Base-by-base conservation (phyloP, 352 stramenopile species). In the Phytophthora litchii region DNA sequence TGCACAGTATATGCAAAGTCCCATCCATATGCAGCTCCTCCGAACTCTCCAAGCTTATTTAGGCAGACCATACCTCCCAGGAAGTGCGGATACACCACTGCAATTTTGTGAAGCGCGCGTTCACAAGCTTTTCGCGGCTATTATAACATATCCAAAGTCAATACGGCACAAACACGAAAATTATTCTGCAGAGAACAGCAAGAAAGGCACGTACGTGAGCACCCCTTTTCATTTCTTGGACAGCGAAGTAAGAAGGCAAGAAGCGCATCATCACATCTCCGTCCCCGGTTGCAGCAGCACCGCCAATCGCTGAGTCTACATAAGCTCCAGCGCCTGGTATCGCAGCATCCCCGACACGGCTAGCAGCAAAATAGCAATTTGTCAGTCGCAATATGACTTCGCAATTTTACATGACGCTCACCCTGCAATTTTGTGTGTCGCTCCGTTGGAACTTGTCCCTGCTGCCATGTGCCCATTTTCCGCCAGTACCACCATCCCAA, bases 191-290 rank as follows among this genome's bases (percentile, higher is more conserved):
- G 3, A 21, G 4, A 23, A 9, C 11, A 23, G n/a, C 21, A 49
- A 45, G 3, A 46, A 46, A 44, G 7, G 37, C 3, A 56, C 81
- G 35, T 75, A 94, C 86, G 49, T 93, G 86, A 1, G 83, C 42
- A 21, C 83, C 86, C 17, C 52, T 76, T 16, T 69, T 84, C 86
- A 94, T 94, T 50, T 93, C 81, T 49, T 92, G 78, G 0, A 94
- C 86, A 0, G 86, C 86, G 31, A 88, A 78, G 60, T 89, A 95
- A 13, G 91, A 84, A 4, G 89, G 91, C 27, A 96, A 41, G 59
- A 97, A 97, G 10, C 89, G 85, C 89, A 97, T 96, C 88, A 97
- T 97, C 23, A 97, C 65, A 60, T 97, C 91, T 20, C 89, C 91
- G 52, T 97, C 89, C 48, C 89, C 89, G 3, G 91, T 97, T 7